Conservation (phyloP, 2,329 filamentous ascomycete species). For the Penicillium thymicola region DNA sequence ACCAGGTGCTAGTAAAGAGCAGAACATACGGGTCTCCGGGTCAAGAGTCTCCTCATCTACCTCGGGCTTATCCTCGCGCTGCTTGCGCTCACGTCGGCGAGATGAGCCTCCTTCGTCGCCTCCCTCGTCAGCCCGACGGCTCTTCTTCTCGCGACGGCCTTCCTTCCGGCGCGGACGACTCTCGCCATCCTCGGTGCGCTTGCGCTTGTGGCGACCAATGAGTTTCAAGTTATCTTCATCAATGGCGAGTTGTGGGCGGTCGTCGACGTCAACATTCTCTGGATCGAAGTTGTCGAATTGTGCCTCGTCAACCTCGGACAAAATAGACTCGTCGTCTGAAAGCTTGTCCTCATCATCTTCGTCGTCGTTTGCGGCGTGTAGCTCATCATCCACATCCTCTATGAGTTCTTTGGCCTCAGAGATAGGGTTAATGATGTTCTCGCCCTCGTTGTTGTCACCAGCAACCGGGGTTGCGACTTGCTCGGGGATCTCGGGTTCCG, state of each 20-base stretch:
- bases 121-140: constrained; percentile 66
- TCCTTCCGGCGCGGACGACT: constrained; percentile 68
- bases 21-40: constrained; percentile 70
- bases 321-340: constrained; percentile 59
- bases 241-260: constrained; percentile 56
- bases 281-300: constrained; percentile 65
- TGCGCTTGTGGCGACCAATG: constrained; percentile 62
- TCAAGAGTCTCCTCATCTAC: constrained; percentile 71
- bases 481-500: constrained; percentile 23
- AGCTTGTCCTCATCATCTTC: constrained; percentile 41
- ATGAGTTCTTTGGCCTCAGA: constrained; percentile 22
- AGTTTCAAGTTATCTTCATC: constrained; percentile 61
- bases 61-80: constrained; percentile 54
- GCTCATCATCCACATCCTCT: constrained; percentile 17
- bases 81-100: constrained; percentile 51
- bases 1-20: not conserved
- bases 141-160: constrained; percentile 58
- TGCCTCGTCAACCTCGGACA: constrained; percentile 63
- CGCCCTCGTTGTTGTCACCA: constrained; percentile 19
- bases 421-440: constrained; percentile 6
- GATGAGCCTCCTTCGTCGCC: constrained; percentile 47
- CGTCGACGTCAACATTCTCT: constrained; percentile 58
- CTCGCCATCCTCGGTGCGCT: constrained; percentile 61
- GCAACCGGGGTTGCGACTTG: constrained; percentile 28
- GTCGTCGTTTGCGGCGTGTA: constrained; percentile 18